Conservation (phyloP, 2,329 filamentous ascomycete species). For the Alternaria sp. region DNA sequence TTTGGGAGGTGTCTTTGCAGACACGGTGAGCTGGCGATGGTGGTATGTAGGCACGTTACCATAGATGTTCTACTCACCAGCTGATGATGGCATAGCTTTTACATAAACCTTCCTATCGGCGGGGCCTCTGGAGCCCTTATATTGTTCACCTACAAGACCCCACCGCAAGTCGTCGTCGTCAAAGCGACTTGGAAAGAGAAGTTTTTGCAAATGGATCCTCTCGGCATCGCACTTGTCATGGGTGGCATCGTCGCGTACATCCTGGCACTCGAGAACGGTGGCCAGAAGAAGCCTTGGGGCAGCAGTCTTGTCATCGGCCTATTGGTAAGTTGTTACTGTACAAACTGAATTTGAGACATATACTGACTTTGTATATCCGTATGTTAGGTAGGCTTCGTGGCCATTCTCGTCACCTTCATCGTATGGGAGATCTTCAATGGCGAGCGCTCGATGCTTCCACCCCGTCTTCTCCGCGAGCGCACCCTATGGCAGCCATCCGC, state of each 20-base stretch:
- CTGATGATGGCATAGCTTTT: constrained; percentile 31
- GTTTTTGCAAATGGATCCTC: constrained; percentile 56
- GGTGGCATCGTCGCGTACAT: constrained; percentile 52
- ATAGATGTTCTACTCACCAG: neutral
- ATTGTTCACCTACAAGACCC: constrained; percentile 42
- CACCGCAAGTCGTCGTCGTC: constrained; percentile 26
- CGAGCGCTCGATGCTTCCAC: constrained; percentile 53
- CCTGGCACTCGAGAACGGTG: constrained; percentile 58
- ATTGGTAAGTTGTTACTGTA: constrained; percentile 27
- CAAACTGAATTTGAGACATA: neutral
- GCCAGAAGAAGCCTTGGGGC: constrained; percentile 36
- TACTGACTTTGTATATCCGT: neutral
- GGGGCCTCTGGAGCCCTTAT: constrained; percentile 46
- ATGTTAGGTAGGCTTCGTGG: constrained; percentile 49
- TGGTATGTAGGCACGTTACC: constrained; percentile 24
- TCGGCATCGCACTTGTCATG: constrained; percentile 53
- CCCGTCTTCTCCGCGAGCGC: constrained; percentile 51
- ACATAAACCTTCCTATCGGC: constrained; percentile 56
- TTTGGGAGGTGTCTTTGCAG: constrained; percentile 53
- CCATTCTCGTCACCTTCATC: constrained; percentile 49
- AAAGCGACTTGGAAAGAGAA: constrained; percentile 45
- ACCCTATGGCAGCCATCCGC: constrained; percentile 44
- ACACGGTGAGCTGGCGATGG: constrained; percentile 52
- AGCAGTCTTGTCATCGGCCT: constrained; percentile 55
- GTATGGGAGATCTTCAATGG: constrained; percentile 48